Evolutionary conservation across 73 alveolate species (phyloP).

Genomic region (Paramecium primaurelia): DNA sequence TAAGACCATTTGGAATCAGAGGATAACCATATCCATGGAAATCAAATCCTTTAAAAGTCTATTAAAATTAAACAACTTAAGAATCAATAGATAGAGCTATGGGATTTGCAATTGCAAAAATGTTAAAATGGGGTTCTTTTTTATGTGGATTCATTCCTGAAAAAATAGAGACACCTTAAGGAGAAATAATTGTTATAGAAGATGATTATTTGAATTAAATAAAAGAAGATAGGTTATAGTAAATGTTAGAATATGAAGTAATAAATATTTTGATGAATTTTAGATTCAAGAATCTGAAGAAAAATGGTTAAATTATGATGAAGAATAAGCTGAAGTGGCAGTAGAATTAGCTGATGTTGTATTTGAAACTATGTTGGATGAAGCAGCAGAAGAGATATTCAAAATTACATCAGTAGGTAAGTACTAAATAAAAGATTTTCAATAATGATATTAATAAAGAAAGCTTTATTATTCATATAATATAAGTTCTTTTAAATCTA

Average conservation of each 20-base stretch:
- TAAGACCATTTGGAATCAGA: constrained; percentile 67
- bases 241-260: constrained; percentile 65
- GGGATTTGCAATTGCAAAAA: constrained; percentile 47
- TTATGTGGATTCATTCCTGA: constrained; percentile 63
- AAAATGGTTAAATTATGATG: constrained; percentile 62
- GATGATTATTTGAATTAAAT: constrained; percentile 57
- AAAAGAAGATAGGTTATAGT: constrained; percentile 57
- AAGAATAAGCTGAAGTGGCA: constrained; percentile 66
- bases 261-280: neutral
- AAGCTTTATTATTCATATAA: neutral
- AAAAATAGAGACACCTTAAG: constrained; percentile 47
- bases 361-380: constrained; percentile 54
- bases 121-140: constrained; percentile 64
- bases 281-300: constrained; percentile 48
- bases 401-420: neutral
- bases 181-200: constrained; percentile 51
- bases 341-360: constrained; percentile 62
- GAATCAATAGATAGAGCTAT: constrained; percentile 50
- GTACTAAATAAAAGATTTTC: neutral
- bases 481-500: neutral
- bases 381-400: constrained; percentile 51
- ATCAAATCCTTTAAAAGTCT: constrained; percentile 43
- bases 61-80: constrained; percentile 32
- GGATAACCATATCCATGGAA: constrained; percentile 69
- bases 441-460: neutral